Evolutionary conservation across 2,329 filamentous ascomycete species (phyloP).

Genomic region (Hypoxylon sp.): DNA sequence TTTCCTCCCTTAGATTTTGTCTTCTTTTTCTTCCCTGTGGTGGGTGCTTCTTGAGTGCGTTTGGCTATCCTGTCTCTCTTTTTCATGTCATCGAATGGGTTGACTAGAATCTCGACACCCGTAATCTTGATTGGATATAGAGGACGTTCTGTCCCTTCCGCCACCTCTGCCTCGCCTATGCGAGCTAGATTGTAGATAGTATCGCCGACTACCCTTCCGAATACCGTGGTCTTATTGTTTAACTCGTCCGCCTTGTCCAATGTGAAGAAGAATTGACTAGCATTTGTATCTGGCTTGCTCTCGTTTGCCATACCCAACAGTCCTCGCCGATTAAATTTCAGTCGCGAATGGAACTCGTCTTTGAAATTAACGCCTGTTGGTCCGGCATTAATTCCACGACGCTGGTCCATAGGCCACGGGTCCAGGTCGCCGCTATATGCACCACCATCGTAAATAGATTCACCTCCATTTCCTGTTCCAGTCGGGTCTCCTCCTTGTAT

Average conservation of each 20-base stretch:
- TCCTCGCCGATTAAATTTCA: constrained; percentile 92
- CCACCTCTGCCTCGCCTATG: constrained; percentile 87
- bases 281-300: constrained; percentile 79
- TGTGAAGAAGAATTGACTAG: constrained; percentile 97
- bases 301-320: constrained; percentile 97
- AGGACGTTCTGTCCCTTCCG: constrained; percentile 81
- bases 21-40: constrained; percentile 64
- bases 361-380: constrained; percentile 68
- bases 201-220: constrained; percentile 89
- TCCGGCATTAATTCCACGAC: constrained; percentile 68
- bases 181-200: constrained; percentile 96
- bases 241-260: constrained; percentile 85
- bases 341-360: constrained; percentile 90
- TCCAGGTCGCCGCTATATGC: constrained; percentile 77
- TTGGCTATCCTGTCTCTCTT: constrained; percentile 68
- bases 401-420: constrained; percentile 73
- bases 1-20: constrained; percentile 77
- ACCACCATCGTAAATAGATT: constrained; percentile 89
- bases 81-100: constrained; percentile 84
- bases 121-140: constrained; percentile 85
- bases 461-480: constrained; percentile 88
- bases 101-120: constrained; percentile 77
- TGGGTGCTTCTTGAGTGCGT: constrained; percentile 55
- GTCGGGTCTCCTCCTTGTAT: constrained; percentile 95
- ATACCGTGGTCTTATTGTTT: constrained; percentile 89